Base-by-base conservation (phyloP, 768 basidiomycete species). In the Sporobolomyces roseus region DNA sequence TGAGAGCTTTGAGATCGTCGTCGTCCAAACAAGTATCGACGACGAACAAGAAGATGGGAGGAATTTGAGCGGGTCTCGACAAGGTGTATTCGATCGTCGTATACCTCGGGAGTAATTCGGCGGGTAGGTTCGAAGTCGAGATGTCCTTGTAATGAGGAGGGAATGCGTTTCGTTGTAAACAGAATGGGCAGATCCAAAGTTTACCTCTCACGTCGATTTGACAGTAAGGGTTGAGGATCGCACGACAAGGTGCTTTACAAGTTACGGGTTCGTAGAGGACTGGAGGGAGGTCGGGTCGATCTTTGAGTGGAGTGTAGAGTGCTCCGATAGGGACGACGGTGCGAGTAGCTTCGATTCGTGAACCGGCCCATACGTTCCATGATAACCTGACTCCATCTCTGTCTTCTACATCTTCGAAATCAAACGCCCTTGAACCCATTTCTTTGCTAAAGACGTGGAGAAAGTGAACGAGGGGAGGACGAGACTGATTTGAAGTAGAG, bases 71-170 rank as follows among this genome's bases (percentile, higher is more conserved):
- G 1, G 91, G 88, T 69, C 94, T 86, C 30, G 88, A 83, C 53
- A 98, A 88, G n/a, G 94, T 98, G 82, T 99, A 99, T 81, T 99
- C 96, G 80, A 99, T 96, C 12, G 96, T 99, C 36, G 96, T 98
- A 83, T 97, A 98, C 80, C 96, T 93, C 77, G 94, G 93, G 45
- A 98, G 80, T 35, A 99, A 84, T 78, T 99, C 96, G 19, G 93
- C 89, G 56, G 96, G 96, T 25, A 98, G 85, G 80, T 98, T 98
- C 73, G 90, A 93, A 80, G 88, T 89, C 53, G 93, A 92, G 73
- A 99, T 94, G 78, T 98, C 94, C 81, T 96, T 94, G 84, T 99
- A 99, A 79, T 99, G 94, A 0, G 91, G 90, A 7, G 96, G 96
- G 81, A 99, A 97, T 3, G 93, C 86, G 78, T 98, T 99, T 67